phyloP scores from a whole-genome alignment of 106 monocot genomes.

The Apostasia shenzhenica region DNA sequence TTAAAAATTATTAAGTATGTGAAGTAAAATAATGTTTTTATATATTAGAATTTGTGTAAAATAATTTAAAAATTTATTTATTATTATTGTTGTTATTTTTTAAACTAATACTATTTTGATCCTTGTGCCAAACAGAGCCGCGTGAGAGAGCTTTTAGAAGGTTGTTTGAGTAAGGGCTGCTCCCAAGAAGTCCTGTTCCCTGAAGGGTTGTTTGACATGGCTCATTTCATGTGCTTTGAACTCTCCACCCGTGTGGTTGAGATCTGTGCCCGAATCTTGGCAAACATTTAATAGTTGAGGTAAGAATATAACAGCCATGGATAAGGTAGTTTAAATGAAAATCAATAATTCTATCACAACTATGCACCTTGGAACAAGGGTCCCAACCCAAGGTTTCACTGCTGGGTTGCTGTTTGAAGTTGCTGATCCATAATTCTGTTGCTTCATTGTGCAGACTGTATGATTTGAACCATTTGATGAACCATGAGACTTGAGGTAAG shows the following conservation, averaged over 20 bases:
- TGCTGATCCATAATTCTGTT: constrained; percentile 29
- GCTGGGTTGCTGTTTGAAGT: constrained; percentile 4
- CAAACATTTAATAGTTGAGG: not conserved
- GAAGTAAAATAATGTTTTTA: no score
- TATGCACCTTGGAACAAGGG: constrained; percentile 38
- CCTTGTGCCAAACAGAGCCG: no score
- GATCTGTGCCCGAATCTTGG: not conserved
- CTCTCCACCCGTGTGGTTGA: not conserved
- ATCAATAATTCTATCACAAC: not conserved
- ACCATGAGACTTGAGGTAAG: constrained; percentile 38
- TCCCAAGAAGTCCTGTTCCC: no score
- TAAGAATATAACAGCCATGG: not conserved
- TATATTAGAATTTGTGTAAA: no score
- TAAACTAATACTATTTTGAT: no score
- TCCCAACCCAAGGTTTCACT: constrained; percentile 17
- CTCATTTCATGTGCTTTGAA: no score
- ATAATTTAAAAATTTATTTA: no score
- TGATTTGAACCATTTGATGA: constrained; percentile 18
- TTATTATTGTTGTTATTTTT: no score
- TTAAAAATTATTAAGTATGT: no score
- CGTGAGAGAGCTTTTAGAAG: no score
- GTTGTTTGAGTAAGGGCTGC: no score
- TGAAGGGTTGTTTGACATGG: no score
- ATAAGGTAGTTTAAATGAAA: not conserved
- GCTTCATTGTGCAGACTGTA: constrained; percentile 23